Base-by-base conservation (phyloP, 352 stramenopile species). In the Phytophthora cryptogea region DNA sequence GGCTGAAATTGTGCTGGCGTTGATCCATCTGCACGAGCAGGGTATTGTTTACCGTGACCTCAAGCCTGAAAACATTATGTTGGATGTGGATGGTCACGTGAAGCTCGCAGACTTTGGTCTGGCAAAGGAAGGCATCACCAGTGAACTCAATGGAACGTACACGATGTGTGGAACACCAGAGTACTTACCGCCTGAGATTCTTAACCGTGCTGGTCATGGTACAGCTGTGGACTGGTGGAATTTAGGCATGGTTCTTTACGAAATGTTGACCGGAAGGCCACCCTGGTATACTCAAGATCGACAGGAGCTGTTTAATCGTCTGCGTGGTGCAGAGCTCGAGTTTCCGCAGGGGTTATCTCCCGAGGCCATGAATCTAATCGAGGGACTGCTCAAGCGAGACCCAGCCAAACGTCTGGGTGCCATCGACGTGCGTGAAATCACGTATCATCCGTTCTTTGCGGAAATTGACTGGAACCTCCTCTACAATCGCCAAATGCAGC, bases 301-400 rank as follows among this genome's bases (percentile, higher is more conserved):
- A 37, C 70, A 91, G 42, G 76, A 88, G 54, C 64, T 94, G 30
- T 94, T 90, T 43, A 77, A 68, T 28, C 78, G 84, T 4, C 69
- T 94, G 14, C 79, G 82, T 37, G 72, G 79, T 49, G 83, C 82
- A 2, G 65, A 84, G 32, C 75, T 94, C 20, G 78, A 90, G 53
- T 94, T 94, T 57, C 84, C 84, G 1, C 74, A 88, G 17, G 83
- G 83, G 9, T 67, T 94, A 27, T 78, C 70, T 20, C 65, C 58
- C 10, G 73, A 90, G 31, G 80, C 85, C 5, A 92, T 92, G 80
- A 80, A 89, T 44, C 57, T 94, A 2, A 92, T 94, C 57, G 78
- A 88, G 43, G 85, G 85, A 2, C 63, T 99, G 31, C 79, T 99
- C 1, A 92, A 85, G 33, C 95, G 97, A 54, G 88, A 99, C 46